These are phyloP conservation scores for Mucor circinelloides DNA, from an alignment of 371 early-diverging fungal genomes.

Conservation along the genomic window DNA sequence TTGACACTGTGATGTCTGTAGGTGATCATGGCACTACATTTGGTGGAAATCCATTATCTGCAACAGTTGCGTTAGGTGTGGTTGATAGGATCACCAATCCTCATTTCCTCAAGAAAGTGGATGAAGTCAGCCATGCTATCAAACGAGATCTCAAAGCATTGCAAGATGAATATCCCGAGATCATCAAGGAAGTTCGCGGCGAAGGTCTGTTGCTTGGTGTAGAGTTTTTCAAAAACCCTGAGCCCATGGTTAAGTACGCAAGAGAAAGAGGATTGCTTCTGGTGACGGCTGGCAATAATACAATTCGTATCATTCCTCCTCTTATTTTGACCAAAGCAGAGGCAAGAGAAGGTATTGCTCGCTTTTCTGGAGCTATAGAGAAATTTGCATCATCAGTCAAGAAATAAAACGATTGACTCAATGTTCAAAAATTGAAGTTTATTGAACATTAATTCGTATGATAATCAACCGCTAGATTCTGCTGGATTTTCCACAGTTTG, in stretches of 20 bases:
- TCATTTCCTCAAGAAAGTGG: constrained; percentile 70
- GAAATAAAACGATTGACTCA: background rate
- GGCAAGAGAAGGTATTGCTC: constrained; percentile 55
- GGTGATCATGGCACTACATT: constrained; percentile 89
- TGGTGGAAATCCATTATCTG: constrained; percentile 90
- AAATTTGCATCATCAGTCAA: constrained; percentile 18
- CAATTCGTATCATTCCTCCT: constrained; percentile 81
- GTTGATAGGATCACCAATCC: constrained; percentile 54
- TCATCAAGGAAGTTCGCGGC: constrained; percentile 72
- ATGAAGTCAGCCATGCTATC: constrained; percentile 61
- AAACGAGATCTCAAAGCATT: constrained; percentile 44
- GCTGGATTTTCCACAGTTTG: background rate
- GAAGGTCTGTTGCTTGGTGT: constrained; percentile 76
- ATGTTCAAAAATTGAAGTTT: too few relatives aligned
- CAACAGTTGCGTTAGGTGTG: constrained; percentile 67
- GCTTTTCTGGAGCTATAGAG: constrained; percentile 52
- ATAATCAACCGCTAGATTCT: background rate
- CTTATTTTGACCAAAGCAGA: constrained; percentile 66
- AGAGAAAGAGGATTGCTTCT: constrained; percentile 74
- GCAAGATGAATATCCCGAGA: constrained; percentile 3
- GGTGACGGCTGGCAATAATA: constrained; percentile 72
- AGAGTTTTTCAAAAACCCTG: constrained; percentile 56
- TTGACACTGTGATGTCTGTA: constrained; percentile 5
- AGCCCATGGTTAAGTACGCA: constrained; percentile 60
- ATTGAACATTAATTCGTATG: too few relatives aligned